Conservation (phyloP, 2,329 filamentous ascomycete species). For the Fusarium nurragi region DNA sequence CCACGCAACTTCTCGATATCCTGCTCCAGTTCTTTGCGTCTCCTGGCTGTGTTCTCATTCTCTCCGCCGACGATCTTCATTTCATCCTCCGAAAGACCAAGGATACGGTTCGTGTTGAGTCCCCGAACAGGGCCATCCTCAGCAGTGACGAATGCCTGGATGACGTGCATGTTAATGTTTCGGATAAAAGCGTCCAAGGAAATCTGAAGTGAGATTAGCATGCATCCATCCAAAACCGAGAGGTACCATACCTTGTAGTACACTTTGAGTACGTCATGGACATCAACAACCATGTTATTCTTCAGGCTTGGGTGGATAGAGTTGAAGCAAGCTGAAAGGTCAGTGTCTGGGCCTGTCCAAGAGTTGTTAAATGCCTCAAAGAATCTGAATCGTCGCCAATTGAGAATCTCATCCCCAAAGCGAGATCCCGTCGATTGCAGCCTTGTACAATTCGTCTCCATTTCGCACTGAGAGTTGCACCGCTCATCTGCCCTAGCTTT, state of each 20-base stretch:
- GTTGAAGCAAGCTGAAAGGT: slow-evolving; percentile 1
- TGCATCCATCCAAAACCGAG: fast-evolving
- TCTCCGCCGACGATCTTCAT: slow-evolving; percentile 25
- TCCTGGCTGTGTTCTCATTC: slow-evolving; percentile 24
- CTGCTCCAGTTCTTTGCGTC: slow-evolving; percentile 19
- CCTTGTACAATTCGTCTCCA: slow-evolving; percentile 12
- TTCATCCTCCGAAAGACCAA: slow-evolving; percentile 20
- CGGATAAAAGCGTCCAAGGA: slow-evolving; percentile 44
- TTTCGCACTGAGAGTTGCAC: slow-evolving; percentile 13
- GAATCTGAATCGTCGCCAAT: slow-evolving; percentile 37
- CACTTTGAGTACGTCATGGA: slow-evolving; percentile 51
- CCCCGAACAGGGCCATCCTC: slow-evolving; percentile 31
- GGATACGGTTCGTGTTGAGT: slow-evolving; percentile 19
- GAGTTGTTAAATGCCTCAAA: not conserved
- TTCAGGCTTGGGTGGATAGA: slow-evolving; percentile 13
- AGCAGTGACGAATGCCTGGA: slow-evolving; percentile 26
- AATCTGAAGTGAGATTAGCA: slow-evolving; percentile 33
- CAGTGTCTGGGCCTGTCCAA: too few relatives aligned
- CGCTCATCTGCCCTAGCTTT: not conserved
- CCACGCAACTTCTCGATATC: slow-evolving; percentile 36
- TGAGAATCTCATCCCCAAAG: slow-evolving; percentile 37
- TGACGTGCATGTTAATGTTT: slow-evolving; percentile 20
- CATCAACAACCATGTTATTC: slow-evolving; percentile 47
- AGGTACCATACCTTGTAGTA: slow-evolving; percentile 49
- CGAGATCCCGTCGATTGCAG: slow-evolving; percentile 40